Percentiles rank a stretch among this genome's conserved stretches.
phyloP scores from a whole-genome alignment of 2,329 filamentous ascomycete genomes.

The Mollisiaceae sp. region DNA sequence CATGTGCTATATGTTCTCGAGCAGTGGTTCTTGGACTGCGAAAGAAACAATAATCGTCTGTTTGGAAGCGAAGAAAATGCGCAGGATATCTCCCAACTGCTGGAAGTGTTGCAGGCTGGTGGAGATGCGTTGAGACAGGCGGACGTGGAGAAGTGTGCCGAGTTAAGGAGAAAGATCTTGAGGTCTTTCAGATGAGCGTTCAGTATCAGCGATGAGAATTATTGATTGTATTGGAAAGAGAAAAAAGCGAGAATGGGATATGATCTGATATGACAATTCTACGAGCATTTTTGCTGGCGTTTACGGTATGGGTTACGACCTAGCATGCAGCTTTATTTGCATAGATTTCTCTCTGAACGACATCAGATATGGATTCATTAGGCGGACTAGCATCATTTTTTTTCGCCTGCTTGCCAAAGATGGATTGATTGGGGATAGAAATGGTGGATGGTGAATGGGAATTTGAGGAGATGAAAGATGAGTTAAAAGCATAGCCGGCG shows the following conservation, averaged over 20 bases:
- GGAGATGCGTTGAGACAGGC: slow-evolving; percentile 25
- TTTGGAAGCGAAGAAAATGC: slow-evolving; percentile 67
- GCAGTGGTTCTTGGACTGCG: slow-evolving; percentile 64
- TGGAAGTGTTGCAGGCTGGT: slow-evolving; percentile 46
- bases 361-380: not conserved
- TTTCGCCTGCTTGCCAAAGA: not conserved
- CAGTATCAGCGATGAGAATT: not conserved
- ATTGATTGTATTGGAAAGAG: not conserved
- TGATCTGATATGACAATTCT: not conserved
- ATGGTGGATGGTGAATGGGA: not conserved
- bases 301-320: not conserved
- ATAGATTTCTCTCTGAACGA: no score
- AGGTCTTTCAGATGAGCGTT: slow-evolving; percentile 45
- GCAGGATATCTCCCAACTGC: slow-evolving; percentile 50
- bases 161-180: slow-evolving; percentile 48
- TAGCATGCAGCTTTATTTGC: not conserved
- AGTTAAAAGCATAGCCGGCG: slow-evolving; percentile 4
- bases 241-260: slow-evolving; percentile 1
- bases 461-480: not conserved
- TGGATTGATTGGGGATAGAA: not conserved
- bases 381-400: not conserved
- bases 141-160: slow-evolving; percentile 47
- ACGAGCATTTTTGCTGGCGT: slow-evolving; percentile 6
- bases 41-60: slow-evolving; percentile 56
- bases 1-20: slow-evolving; percentile 67